These are phyloP conservation scores for Stentor coeruleus DNA, from an alignment of 73 alveolate genomes.

Conservation along the genomic window DNA sequence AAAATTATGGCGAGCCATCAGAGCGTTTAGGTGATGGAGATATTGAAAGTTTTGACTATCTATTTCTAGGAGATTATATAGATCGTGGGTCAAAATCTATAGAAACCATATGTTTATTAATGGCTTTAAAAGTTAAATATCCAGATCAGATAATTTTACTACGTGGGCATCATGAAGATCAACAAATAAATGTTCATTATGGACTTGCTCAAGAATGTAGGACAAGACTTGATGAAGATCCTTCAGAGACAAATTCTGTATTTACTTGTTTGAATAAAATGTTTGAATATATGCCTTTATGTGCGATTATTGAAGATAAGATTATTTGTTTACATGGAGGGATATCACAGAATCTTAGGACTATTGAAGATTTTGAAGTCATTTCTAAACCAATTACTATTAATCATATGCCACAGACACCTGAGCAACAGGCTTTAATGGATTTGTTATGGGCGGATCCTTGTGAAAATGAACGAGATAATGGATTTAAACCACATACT, in stretches of 20 bases:
- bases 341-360: conserved; percentile 71
- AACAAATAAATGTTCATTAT: neutral
- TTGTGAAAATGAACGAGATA: conserved; percentile 42
- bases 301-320: conserved; percentile 78
- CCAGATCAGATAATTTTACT: conserved; percentile 64
- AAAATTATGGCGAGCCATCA: conserved; percentile 87
- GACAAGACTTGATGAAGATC: conserved; percentile 43
- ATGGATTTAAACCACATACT: conserved; percentile 45
- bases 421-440: conserved; percentile 42
- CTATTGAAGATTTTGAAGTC: conserved; percentile 76
- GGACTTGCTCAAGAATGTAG: conserved; percentile 46
- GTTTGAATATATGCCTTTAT: conserved; percentile 92
- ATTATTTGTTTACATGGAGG: conserved; percentile 95
- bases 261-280: conserved; percentile 67
- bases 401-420: conserved; percentile 39
- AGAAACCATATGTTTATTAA: conserved; percentile 42
- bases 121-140: conserved; percentile 59
- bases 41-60: conserved; percentile 63
- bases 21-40: conserved; percentile 78
- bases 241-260: conserved; percentile 42
- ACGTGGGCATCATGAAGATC: conserved; percentile 84
- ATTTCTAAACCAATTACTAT: conserved; percentile 89
- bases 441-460: conserved; percentile 82
- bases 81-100: conserved; percentile 73
- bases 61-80: conserved; percentile 82